Evolutionary conservation across 129 eudicot species (phyloP).

Genomic region (Flaveria ramosissima): DNA sequence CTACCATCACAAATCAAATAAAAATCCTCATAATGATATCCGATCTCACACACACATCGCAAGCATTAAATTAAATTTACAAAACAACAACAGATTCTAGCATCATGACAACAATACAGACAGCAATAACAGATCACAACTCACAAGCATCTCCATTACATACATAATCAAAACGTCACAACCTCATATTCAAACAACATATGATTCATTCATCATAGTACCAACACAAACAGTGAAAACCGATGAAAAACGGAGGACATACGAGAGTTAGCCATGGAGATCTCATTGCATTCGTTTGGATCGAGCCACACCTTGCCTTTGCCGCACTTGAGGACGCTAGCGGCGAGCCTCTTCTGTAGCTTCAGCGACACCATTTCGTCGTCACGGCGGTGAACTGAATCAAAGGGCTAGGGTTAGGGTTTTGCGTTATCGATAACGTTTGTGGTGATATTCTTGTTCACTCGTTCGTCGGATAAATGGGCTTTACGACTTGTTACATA

Average conservation of each 20-base stretch:
- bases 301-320: constrained; percentile 17
- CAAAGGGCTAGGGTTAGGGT: constrained; percentile 13
- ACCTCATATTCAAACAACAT: neutral
- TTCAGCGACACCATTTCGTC: constrained; percentile 60
- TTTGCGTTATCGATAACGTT: constrained; percentile 3
- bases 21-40: neutral
- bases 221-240: neutral
- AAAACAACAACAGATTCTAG: neutral
- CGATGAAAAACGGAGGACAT: neutral
- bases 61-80: neutral
- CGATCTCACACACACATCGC: neutral
- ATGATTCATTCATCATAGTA: neutral
- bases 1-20: neutral
- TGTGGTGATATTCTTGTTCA: neutral
- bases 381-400: constrained; percentile 6
- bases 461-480: neutral
- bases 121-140: neutral
- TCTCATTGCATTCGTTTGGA: constrained; percentile 27
- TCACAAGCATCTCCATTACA: neutral
- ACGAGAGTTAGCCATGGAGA: constrained; percentile 24
- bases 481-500: neutral
- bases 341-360: constrained; percentile 80
- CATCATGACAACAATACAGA: neutral
- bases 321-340: constrained; percentile 54
- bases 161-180: neutral